phyloP scores from a whole-genome alignment of 2,329 filamentous ascomycete genomes.

The Aurifilum marmelostoma region DNA sequence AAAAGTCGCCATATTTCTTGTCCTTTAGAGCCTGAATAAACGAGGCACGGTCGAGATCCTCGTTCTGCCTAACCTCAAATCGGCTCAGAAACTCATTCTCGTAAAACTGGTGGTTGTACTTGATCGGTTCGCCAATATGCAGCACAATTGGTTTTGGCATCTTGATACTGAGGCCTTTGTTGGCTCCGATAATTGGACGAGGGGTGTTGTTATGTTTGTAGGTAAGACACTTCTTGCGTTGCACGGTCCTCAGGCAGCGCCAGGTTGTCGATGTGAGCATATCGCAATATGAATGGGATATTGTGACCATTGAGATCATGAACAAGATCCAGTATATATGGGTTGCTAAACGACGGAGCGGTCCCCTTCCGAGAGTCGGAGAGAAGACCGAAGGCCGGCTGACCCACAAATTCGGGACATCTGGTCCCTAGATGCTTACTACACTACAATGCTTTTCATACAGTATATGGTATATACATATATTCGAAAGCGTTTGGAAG shows the following conservation, averaged over 20 bases:
- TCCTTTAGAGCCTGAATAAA: constrained; percentile 48
- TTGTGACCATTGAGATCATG: background rate
- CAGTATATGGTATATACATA: too few relatives aligned
- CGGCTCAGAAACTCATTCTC: background rate
- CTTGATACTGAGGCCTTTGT: background rate
- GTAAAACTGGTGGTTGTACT: background rate
- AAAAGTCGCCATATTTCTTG: constrained; percentile 53
- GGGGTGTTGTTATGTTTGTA: background rate
- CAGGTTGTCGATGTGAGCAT: background rate
- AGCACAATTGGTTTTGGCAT: background rate
- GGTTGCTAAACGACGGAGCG: background rate
- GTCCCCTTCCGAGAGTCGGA: background rate
- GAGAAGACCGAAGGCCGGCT: background rate
- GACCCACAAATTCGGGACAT: background rate
- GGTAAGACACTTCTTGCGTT: background rate
- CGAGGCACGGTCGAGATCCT: constrained; percentile 15
- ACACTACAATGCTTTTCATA: too few relatives aligned
- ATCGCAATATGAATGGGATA: background rate
- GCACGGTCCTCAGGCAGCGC: background rate
- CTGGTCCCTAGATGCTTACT: too few relatives aligned
- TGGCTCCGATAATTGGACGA: background rate
- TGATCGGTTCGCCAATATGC: background rate
- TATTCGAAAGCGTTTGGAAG: background rate
- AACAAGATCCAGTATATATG: background rate
- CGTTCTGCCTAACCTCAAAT: background rate